phyloP scores from a whole-genome alignment of 2,329 filamentous ascomycete species.

The Alternaria alternata region DNA sequence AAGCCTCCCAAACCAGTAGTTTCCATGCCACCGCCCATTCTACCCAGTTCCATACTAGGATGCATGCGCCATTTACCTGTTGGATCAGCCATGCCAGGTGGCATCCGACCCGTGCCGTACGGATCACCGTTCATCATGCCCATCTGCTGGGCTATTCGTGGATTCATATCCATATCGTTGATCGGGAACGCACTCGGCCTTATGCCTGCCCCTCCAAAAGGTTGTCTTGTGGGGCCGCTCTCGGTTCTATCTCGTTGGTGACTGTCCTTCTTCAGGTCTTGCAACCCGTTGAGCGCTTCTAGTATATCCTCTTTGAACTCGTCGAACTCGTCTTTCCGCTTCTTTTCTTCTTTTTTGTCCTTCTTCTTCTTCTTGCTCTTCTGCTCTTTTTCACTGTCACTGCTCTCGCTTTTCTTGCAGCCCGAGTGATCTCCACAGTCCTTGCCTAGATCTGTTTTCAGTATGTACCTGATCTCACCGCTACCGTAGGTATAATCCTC shows the following conservation, averaged over 20 bases:
- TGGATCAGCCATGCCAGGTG: conserved; percentile 14
- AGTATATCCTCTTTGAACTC: conserved; percentile 24
- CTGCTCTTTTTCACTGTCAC: background rate
- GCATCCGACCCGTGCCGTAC: conserved; percentile 17
- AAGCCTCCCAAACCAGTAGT: conserved; percentile 2
- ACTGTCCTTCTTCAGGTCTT: conserved; percentile 9
- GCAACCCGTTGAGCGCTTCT: conserved; percentile 20
- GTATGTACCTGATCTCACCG: conserved; percentile 39
- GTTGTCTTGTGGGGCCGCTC: conserved; percentile 1
- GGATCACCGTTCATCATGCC: conserved; percentile 13
- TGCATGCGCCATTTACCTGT: conserved; percentile 10
- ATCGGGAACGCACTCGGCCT: conserved; percentile 5
- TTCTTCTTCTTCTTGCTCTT: conserved; percentile 14
- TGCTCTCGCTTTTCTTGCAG: conserved; percentile 15
- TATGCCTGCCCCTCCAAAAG: conserved; percentile 9
- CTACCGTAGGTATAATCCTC: conserved; percentile 9
- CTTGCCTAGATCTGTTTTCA: conserved; percentile 35
- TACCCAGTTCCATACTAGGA: conserved; percentile 3
- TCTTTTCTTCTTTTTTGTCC: conserved; percentile 14
- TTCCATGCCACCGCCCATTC: conserved; percentile 1
- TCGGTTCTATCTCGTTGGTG: background rate
- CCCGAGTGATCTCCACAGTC: conserved; percentile 37
- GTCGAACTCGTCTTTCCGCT: conserved; percentile 16
- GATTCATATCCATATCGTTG: conserved; percentile 15
- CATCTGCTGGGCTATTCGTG: conserved; percentile 18